phyloP scores from a whole-genome alignment of 2,329 filamentous ascomycete species.

The Boeremia exigua region DNA sequence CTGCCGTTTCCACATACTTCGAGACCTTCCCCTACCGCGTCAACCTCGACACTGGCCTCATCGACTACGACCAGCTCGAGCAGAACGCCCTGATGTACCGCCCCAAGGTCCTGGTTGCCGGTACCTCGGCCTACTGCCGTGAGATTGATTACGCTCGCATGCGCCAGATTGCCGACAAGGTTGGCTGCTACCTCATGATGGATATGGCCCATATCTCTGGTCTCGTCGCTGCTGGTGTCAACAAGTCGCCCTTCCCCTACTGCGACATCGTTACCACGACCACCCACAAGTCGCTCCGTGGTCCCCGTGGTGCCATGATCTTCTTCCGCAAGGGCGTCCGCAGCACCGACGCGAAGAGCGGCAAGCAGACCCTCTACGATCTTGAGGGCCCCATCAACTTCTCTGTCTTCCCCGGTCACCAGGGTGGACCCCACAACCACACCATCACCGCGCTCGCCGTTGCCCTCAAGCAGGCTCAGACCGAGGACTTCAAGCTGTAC shows the following conservation, averaged over 20 bases:
- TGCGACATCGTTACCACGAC: slow-evolving; percentile 97
- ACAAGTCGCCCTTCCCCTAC: slow-evolving; percentile 86
- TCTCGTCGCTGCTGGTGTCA: slow-evolving; percentile 87
- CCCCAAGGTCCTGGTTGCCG: slow-evolving; percentile 93
- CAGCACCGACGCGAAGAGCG: slow-evolving; percentile 81
- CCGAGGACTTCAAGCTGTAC: slow-evolving; percentile 88
- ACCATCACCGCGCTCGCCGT: slow-evolving; percentile 96
- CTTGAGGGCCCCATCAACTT: slow-evolving; percentile 93
- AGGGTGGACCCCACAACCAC: slow-evolving; percentile 98
- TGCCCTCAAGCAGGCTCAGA: slow-evolving; percentile 90
- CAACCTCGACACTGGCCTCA: slow-evolving; percentile 86
- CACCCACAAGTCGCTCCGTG: slow-evolving; percentile 95
- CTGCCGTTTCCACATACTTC: slow-evolving; percentile 98
- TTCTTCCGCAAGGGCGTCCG: slow-evolving; percentile 96
- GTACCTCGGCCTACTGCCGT: slow-evolving; percentile 93
- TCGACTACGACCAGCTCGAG: slow-evolving; percentile 93
- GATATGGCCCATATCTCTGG: slow-evolving; percentile 99
- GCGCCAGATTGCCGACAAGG: slow-evolving; percentile 87
- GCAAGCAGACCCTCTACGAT: slow-evolving; percentile 84
- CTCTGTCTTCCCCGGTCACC: slow-evolving; percentile 97
- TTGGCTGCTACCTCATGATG: slow-evolving; percentile 88
- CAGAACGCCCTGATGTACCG: slow-evolving; percentile 87
- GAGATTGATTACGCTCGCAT: slow-evolving; percentile 95
- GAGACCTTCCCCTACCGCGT: slow-evolving; percentile 96
- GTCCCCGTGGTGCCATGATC: slow-evolving; percentile 95